Conservation (phyloP, 805 yeast genomes). For the Pichia exigua region DNA sequence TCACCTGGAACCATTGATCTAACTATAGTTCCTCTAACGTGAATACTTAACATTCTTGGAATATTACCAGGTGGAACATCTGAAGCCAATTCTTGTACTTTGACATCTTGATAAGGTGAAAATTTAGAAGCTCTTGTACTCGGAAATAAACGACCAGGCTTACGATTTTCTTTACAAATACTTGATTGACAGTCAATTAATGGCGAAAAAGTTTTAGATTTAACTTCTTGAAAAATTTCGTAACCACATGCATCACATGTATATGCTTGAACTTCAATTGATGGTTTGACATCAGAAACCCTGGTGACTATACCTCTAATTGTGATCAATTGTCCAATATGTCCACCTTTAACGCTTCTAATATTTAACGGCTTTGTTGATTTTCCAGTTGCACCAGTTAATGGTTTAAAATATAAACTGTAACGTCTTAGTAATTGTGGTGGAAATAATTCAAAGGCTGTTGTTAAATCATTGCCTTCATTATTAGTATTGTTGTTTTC, state of each 20-base stretch:
- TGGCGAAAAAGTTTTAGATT: constrained; percentile 79
- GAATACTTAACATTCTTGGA: constrained; percentile 79
- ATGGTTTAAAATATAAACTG: constrained; percentile 78
- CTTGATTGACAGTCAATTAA: constrained; percentile 76
- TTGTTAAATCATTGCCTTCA: constrained; percentile 15
- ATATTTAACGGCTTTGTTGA: constrained; percentile 66
- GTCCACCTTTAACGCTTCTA: constrained; percentile 78
- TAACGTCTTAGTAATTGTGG: constrained; percentile 82
- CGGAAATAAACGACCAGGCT: constrained; percentile 84
- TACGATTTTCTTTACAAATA: constrained; percentile 69
- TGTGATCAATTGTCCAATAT: constrained; percentile 80
- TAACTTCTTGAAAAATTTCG: constrained; percentile 94
- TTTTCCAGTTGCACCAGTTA: constrained; percentile 34
- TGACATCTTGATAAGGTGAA: constrained; percentile 89
- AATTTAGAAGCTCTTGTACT: constrained; percentile 95
- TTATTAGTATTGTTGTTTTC: constrained; percentile 10
- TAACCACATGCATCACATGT: constrained; percentile 97
- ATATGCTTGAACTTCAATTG: constrained; percentile 85
- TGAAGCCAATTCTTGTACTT: constrained; percentile 86
- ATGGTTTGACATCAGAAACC: constrained; percentile 93
- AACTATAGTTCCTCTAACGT: constrained; percentile 87
- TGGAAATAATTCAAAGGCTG: constrained; percentile 58
- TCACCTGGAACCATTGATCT: constrained; percentile 91
- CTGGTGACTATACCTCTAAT: constrained; percentile 92
- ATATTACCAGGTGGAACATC: constrained; percentile 99